Conservation (phyloP, 2,329 filamentous ascomycete genomes). For the Pseudogymnoascus sp. region DNA sequence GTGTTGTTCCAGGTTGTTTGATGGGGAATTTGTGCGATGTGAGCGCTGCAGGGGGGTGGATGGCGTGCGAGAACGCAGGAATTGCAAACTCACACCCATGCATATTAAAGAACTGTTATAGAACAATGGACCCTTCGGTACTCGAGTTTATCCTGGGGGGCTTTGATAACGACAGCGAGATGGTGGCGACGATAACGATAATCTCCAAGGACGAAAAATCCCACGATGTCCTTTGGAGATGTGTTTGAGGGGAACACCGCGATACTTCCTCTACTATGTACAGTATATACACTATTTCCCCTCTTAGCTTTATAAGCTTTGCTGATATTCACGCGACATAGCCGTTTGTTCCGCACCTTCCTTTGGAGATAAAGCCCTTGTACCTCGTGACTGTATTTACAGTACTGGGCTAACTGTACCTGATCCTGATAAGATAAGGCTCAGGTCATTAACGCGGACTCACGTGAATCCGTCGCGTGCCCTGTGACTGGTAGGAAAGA, state of each 20-base stretch:
- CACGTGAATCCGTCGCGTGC: slow-evolving; percentile 8
- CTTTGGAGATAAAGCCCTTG: background rate
- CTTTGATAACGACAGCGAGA: background rate
- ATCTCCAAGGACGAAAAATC: background rate
- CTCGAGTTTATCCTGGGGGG: background rate
- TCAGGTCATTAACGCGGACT: slow-evolving; percentile 3
- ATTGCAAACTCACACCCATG: slow-evolving; percentile 11
- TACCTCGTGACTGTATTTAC: background rate
- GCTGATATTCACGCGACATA: background rate
- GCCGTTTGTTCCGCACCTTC: background rate
- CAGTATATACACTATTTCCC: background rate
- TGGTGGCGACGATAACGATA: background rate
- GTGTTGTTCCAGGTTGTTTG: background rate
- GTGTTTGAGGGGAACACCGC: background rate
- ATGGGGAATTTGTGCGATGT: background rate
- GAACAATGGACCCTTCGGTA: background rate
- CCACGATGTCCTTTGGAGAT: background rate
- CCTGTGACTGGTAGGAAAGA: background rate
- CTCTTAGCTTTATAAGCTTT: slow-evolving; percentile 5
- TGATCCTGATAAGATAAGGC: slow-evolving; percentile 7
- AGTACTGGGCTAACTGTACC: background rate
- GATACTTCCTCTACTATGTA: background rate
- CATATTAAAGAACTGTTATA: slow-evolving; percentile 4
- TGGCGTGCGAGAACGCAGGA: background rate
- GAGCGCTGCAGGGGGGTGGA: background rate